A percentile compares a stretch with the other conserved stretches of the same genome.
Evolutionary conservation across 495 filamentous ascomycete genomes (phyloP).

Genomic region (Thermothielavioides terrestris): DNA sequence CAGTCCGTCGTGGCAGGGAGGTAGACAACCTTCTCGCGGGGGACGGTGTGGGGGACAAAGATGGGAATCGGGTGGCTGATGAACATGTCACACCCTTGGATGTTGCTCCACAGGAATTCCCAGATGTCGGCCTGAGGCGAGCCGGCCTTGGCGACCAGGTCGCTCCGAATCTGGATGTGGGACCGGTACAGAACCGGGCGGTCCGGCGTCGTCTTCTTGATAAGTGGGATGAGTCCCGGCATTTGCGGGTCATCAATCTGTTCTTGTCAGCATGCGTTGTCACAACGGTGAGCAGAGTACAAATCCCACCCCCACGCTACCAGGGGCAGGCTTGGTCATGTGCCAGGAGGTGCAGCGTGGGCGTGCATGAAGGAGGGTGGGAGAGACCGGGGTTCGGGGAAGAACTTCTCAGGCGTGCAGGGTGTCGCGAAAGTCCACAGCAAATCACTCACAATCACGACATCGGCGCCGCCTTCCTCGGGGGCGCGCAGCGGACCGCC

Average conservation of each 20-base stretch:
- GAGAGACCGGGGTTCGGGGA: conserved; percentile 4
- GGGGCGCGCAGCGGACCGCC: conserved; percentile 61
- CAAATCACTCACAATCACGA: conserved; percentile 53
- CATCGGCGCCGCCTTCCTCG: conserved; percentile 66
- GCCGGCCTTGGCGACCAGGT: conserved; percentile 53
- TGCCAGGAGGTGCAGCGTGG: conserved; percentile 2
- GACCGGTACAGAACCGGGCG: conserved; percentile 73
- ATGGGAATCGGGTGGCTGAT: conserved; percentile 73
- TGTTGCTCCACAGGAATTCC: conserved; percentile 66
- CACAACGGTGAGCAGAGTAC: background rate
- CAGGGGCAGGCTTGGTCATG: conserved; percentile 1
- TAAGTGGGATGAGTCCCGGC: conserved; percentile 71
- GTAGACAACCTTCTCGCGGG: conserved; percentile 59
- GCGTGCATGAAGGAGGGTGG: background rate
- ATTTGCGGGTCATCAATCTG: conserved; percentile 81
- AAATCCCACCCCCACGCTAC: conserved; percentile 1
- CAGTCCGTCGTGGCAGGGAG: conserved; percentile 83
- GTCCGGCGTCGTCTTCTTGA: conserved; percentile 61
- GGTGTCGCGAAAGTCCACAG: background rate
- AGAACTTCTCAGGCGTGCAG: background rate
- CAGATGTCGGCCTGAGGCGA: conserved; percentile 68
- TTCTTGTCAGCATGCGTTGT: conserved; percentile 10
- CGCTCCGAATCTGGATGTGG: conserved; percentile 78
- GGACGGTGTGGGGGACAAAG: conserved; percentile 67
- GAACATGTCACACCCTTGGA: conserved; percentile 66